Evolutionary conservation across 2,329 filamentous ascomycete species (phyloP), one percentile per base, ranked within the genome.

Genomic region (Sordariomycetes sp.): DNA sequence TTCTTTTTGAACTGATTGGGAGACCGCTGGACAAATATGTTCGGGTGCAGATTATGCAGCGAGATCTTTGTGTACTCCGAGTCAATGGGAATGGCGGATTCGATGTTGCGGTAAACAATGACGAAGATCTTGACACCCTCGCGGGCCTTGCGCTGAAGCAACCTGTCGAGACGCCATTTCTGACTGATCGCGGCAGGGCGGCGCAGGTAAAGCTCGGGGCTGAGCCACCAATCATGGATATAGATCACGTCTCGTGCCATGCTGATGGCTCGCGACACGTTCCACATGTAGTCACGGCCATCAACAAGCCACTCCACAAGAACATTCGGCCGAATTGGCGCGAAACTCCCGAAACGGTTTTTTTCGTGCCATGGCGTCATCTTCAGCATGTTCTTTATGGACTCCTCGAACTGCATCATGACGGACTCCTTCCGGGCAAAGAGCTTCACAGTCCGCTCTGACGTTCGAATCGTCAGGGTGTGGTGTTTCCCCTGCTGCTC

Each of bases 171-270:
- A 56, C 94, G 85, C 94, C 94, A 99, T 71, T 96, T 96, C 69
- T 97, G 92, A 67, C 91, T 96, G 71, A 97, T 96, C 52, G 89
- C 90, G 25, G 94, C 88, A 56, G 94, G 94, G 59, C 94, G 82
- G 60, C 94, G 83, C 84, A 97, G 86, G 73, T 99, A 99, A 52
- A 99, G 74, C 70, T 99, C 92, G 1, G 94, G 94, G 64, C 89
- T 96, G 48, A 99, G 74, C 94, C 94, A 99, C 94, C 94, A 99
- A 70, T 97, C 94, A 68, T 99, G 94, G 61, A 99, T 97, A 70
- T 97, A 97, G 64, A 99, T 92, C 60, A 97, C 92, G 72, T 97
- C 94, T 65, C 89, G 89, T 10, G 94, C 94, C 84, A 96, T 96
- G 67, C 90, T 94, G 65, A 99, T 95, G 13, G 94, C 94, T 62